A percentile compares a stretch with the other conserved stretches of the same genome.
These are phyloP conservation scores for Stachybotrys chlorohalonatus DNA, from an alignment of 2,329 filamentous ascomycete genomes.

Conservation along the genomic window DNA sequence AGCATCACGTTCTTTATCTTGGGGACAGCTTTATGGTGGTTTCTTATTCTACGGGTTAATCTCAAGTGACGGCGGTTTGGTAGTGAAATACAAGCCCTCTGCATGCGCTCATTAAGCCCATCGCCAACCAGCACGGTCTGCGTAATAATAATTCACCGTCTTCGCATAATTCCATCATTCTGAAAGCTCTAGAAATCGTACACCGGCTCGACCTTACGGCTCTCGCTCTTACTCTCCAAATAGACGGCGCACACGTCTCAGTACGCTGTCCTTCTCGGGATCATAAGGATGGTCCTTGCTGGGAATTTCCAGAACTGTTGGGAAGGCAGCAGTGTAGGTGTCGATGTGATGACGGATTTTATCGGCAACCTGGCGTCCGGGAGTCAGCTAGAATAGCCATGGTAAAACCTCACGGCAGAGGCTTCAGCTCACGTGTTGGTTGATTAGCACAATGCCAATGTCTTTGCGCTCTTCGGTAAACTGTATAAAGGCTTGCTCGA, in stretches of 20 bases:
- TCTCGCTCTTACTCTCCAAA: conserved; percentile 54
- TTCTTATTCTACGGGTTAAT: too few relatives aligned
- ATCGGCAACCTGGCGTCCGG: conserved; percentile 70
- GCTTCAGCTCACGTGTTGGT: conserved; percentile 70
- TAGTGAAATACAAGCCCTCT: too few relatives aligned
- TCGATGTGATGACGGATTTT: conserved; percentile 87
- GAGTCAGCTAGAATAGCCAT: not conserved
- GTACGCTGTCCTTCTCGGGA: conserved; percentile 95
- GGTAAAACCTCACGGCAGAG: not conserved
- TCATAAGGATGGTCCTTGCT: conserved; percentile 99
- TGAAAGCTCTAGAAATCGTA: not conserved
- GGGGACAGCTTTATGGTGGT: too few relatives aligned
- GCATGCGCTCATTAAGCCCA: too few relatives aligned
- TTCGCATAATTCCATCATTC: not conserved
- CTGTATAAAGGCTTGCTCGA: conserved; percentile 81
- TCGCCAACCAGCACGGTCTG: too few relatives aligned
- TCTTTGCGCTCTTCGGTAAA: conserved; percentile 91
- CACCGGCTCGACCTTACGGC: not conserved
- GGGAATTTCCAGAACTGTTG: conserved; percentile 91
- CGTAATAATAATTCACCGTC: not conserved
- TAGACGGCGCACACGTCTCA: conserved; percentile 68
- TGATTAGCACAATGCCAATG: conserved; percentile 93
- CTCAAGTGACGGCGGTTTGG: too few relatives aligned
- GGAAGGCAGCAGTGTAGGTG: conserved; percentile 87
- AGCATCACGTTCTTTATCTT: too few relatives aligned